Evolutionary conservation across 129 eudicot genomes (phyloP), one percentile per base, ranked within the genome.

Genomic region (Artemisia argyi): DNA sequence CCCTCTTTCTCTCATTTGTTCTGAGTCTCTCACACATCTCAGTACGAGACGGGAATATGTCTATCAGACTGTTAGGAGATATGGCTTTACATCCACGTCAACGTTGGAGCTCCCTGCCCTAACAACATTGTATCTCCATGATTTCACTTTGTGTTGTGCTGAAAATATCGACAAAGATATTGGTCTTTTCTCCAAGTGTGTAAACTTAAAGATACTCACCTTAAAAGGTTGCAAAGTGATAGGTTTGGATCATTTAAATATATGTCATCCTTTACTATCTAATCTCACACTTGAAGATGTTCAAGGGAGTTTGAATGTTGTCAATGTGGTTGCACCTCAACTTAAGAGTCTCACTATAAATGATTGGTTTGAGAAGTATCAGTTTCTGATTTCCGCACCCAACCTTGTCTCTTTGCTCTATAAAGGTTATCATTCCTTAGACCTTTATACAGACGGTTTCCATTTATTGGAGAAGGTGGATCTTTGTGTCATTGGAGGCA

Each of bases 131-230:
- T n/a, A 30, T 48, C 48, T 74, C 22, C 7, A 44, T 3, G 22
- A 16, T 26, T 30, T 66, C 24, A 53, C 10, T 18, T 28, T 67
- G 16, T 56, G 12, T n/a, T 35, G 18, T 42, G 19, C 14, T 54
- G 42, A 28, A 7, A 19, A 61, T 8, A 11, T 10, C 7, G 71
- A 12, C 42, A 32, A 16, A 12, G 15, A 30, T 46, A 22, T 19
- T 68, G 56, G 52, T 50, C 17, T 76, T 62, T 49, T 76, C 50
- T 76, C 80, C 61, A 68, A 60, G 61, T 68, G 70, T 19, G 13
- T 9, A n/a, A 68, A 58, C 26, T 68, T 76, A 64, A 32, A 22
- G 65, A 76, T 59, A 49, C 80, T 68, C 75, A 49, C 54, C 0
- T 61, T 76, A 55, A 28, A 3, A 0, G 0, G 11, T 18, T 76